Base-by-base conservation (phyloP, 1,284 basidiomycete genomes). In the Pholiota adiposa region DNA sequence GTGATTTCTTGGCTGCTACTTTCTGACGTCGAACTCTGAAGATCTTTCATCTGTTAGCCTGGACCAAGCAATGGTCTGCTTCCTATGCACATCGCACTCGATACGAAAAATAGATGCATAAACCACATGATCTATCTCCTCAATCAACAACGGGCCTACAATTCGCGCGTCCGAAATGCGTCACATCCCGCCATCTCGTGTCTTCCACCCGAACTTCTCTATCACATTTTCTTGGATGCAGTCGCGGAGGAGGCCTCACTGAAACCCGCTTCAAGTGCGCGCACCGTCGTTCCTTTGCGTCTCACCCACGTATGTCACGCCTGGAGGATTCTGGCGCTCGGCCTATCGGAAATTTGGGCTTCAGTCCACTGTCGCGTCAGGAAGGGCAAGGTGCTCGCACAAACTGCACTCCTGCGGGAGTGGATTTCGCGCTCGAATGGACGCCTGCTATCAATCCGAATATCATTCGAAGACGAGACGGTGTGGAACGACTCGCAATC, bases 261-360 rank as follows among this genome's bases (percentile, higher is more conserved):
- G 9, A 43, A 25, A 43, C 21, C 11, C 3, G 16, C 16, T 12
- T 27, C n/a, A 8, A 41, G 14, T 19, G 18, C 7, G 18, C 36
- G 5, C 1, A 25, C 19, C 48, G 18, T 55, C 49, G 8, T 51
- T 51, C 7, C 29, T 54, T 57, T 59, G 55, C 4, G 25, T 58
- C 56, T 63, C 18, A 59, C 56, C n/a, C 54, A 54, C 25, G 56
- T 63, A 3, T 60, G 59, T n/a, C 41, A 41, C 9, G 14, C 18
- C 1, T 63, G 62, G 62, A 52, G 62, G 18, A 46, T 12, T 5
- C 41, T 63, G 36, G 58, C 62, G n/a, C 56, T 55, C 48, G n/a
- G 52, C 34, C 9, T 63, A 34, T 49, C 62, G 19, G 56, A 46
- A 29, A 43, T 63, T 6, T 63, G 62, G 59, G 34, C 58, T 16